Evolutionary conservation across 163 green algal species (phyloP).

Genomic region (Coccomyxa subellipsoidea): DNA sequence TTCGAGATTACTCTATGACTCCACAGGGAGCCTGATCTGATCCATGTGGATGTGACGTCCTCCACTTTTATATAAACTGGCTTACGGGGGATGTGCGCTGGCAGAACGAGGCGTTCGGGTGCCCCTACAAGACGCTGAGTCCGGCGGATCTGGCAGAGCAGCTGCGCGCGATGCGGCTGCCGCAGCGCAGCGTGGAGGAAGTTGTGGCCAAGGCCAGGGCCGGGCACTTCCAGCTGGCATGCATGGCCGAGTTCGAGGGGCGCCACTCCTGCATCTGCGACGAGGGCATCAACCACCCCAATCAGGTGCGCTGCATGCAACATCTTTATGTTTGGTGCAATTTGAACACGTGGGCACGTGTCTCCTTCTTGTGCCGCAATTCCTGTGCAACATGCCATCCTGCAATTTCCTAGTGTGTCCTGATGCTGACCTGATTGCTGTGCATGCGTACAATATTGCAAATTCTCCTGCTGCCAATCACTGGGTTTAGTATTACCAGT

Average conservation of each 20-base stretch:
- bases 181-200: conserved; percentile 39
- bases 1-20: no score
- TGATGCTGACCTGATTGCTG: no score
- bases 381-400: no score
- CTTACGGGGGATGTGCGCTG: no score
- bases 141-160: conserved; percentile 50
- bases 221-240: conserved; percentile 94
- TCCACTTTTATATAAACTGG: no score
- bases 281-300: conserved; percentile 88
- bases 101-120: conserved; percentile 82
- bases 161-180: conserved; percentile 61
- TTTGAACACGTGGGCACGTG: not conserved
- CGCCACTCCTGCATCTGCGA: conserved; percentile 71
- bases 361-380: not conserved
- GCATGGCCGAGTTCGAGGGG: conserved; percentile 80
- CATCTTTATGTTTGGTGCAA: no score
- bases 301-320: conserved; percentile 54
- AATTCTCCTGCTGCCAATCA: no score
- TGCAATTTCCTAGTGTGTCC: no score
- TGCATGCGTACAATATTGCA: no score
- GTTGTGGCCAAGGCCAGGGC: conserved; percentile 71
- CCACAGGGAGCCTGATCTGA: no score
- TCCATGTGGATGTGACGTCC: no score
- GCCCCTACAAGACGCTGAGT: conserved; percentile 77
- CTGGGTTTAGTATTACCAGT: no score